Evolutionary conservation across 306 rosid genomes (phyloP).

Genomic region (Pterocarpus santalinus): DNA sequence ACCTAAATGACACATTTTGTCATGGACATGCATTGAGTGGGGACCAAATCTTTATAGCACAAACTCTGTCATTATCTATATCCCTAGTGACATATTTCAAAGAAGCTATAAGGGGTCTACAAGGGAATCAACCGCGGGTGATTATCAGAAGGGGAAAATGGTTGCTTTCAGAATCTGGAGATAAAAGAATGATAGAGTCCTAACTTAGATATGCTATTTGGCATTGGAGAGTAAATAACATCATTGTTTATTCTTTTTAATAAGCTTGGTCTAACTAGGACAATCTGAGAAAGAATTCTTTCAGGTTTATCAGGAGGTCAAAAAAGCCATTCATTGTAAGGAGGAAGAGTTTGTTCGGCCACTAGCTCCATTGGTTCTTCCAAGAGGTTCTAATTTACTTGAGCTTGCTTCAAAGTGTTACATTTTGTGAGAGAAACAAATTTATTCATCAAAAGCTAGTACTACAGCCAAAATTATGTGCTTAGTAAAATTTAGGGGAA

Average conservation of each 20-base stretch:
- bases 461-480: no score
- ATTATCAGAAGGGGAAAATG: slow-evolving; percentile 16
- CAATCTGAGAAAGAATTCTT: background rate
- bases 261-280: background rate
- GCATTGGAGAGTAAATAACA: background rate
- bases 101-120: background rate
- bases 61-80: slow-evolving; percentile 4
- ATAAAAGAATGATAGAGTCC: background rate
- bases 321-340: no score
- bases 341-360: no score
- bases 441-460: no score
- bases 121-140: slow-evolving; percentile 17
- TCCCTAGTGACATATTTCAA: slow-evolving; percentile 19
- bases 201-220: background rate
- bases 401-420: background rate
- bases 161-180: background rate
- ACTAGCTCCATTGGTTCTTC: background rate
- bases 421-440: background rate
- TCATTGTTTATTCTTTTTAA: no score
- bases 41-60: slow-evolving; percentile 47
- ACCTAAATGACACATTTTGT: slow-evolving; percentile 50
- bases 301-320: no score
- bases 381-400: no score
- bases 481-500: background rate
- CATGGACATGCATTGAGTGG: slow-evolving; percentile 34